A percentile compares a stretch with the other conserved stretches of the same genome.
These are phyloP conservation scores for Acacia pycnantha DNA, from an alignment of 331 rosid species.

Conservation along the genomic window DNA sequence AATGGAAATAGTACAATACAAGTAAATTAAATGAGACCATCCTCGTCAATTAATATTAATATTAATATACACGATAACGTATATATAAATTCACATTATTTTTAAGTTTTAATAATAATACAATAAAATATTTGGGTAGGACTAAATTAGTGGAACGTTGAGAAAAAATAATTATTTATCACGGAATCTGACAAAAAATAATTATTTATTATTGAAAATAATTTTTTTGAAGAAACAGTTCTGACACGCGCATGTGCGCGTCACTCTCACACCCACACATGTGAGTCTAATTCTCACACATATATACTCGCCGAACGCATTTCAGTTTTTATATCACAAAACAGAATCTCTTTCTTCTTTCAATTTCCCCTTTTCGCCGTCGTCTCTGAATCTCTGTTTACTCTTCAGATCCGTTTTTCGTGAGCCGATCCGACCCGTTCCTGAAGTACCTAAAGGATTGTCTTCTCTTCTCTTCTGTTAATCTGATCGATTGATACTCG, in stretches of 20 bases:
- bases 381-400: not conserved
- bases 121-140: not conserved
- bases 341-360: not conserved
- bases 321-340: not conserved
- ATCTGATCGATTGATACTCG: not conserved
- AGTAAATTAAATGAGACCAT: not conserved
- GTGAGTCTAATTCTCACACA: not conserved
- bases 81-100: too few species aligned
- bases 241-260: conserved; percentile 16
- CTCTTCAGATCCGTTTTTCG: not conserved
- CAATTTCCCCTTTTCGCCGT: not conserved
- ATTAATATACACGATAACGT: too few species aligned
- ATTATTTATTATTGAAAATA: not conserved
- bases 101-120: too few species aligned
- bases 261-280: not conserved
- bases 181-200: not conserved
- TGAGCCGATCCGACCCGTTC: not conserved
- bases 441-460: not conserved
- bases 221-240: not conserved
- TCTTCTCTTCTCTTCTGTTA: not conserved
- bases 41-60: not conserved
- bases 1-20: not conserved
- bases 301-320: not conserved
- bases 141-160: not conserved
- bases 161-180: not conserved